A percentile compares a stretch with the other conserved stretches of the same genome.
Evolutionary conservation across 1,284 basidiomycete genomes (phyloP).

Genomic region (Polyporus tsugae): DNA sequence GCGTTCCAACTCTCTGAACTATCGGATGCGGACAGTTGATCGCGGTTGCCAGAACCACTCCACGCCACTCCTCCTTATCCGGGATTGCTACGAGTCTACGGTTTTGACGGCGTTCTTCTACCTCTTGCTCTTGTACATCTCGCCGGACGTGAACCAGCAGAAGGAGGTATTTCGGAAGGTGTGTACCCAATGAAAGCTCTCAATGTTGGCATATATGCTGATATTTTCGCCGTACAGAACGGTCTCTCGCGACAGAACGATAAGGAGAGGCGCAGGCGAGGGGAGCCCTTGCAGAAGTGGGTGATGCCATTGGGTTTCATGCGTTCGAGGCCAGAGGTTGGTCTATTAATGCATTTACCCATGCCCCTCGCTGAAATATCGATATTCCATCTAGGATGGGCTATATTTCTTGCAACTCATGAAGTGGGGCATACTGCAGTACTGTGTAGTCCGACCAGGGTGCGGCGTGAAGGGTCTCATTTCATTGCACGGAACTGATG

Average conservation of each 20-base stretch:
- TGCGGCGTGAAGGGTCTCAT: slow-evolving; percentile 41
- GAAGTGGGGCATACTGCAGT: slow-evolving; percentile 87
- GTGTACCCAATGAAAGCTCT: neutral
- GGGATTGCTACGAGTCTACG: slow-evolving; percentile 76
- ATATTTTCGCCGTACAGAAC: slow-evolving; percentile 31
- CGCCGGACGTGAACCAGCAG: slow-evolving; percentile 69
- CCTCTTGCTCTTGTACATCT: slow-evolving; percentile 77
- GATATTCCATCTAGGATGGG: slow-evolving; percentile 54
- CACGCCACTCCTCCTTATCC: slow-evolving; percentile 66
- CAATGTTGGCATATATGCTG: neutral
- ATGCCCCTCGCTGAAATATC: neutral
- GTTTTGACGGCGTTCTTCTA: slow-evolving; percentile 84
- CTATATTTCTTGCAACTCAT: slow-evolving; percentile 79
- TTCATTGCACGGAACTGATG: neutral
- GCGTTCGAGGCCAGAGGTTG: slow-evolving; percentile 67
- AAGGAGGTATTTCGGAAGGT: slow-evolving; percentile 64
- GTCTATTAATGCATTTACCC: slow-evolving; percentile 8
- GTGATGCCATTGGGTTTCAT: slow-evolving; percentile 74
- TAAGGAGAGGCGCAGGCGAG: slow-evolving; percentile 48
- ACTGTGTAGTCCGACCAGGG: slow-evolving; percentile 71
- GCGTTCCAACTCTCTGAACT: slow-evolving; percentile 12
- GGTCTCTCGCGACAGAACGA: slow-evolving; percentile 66
- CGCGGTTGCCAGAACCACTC: slow-evolving; percentile 60
- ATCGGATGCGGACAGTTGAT: neutral
- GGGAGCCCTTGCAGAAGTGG: slow-evolving; percentile 66